These are phyloP conservation scores for Mycosphaerella sp. DNA, from an alignment of 2,329 filamentous ascomycete species.

Conservation along the genomic window DNA sequence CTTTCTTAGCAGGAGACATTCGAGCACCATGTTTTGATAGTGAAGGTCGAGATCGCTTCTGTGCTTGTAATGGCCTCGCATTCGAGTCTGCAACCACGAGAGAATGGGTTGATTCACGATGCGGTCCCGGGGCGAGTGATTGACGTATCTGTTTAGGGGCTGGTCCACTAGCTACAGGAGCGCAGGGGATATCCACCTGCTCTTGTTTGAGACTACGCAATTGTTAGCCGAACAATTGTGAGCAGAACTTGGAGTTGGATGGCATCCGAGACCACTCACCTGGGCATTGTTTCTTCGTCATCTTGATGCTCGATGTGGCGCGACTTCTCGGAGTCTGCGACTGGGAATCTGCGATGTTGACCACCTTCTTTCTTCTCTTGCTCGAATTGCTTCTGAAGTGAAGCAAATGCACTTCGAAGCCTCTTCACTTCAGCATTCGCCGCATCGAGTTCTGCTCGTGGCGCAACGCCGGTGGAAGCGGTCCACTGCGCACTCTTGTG, in stretches of 20 bases:
- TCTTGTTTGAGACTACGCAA: conserved; percentile 2
- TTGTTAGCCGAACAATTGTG: background rate
- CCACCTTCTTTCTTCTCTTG: conserved; percentile 15
- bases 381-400: conserved; percentile 18
- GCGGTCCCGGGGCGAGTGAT: background rate
- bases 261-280: background rate
- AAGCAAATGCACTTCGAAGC: conserved; percentile 4
- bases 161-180: background rate
- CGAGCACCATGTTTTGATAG: background rate
- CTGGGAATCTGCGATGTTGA: conserved; percentile 5
- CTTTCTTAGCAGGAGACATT: background rate
- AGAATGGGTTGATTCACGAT: background rate
- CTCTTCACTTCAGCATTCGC: conserved; percentile 13
- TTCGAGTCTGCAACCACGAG: background rate
- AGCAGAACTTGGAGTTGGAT: too few relatives aligned
- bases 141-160: background rate
- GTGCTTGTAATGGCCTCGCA: background rate
- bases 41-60: background rate
- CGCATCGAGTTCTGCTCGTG: conserved; percentile 10
- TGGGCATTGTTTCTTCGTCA: conserved; percentile 15
- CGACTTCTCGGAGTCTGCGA: conserved; percentile 6
- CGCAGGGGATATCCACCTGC: background rate
- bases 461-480: conserved; percentile 3
- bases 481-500: conserved; percentile 4
- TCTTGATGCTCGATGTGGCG: conserved; percentile 14